Evolutionary conservation across 2,329 filamentous ascomycete genomes (phyloP).

Genomic region (Cladorrhinum sp.): DNA sequence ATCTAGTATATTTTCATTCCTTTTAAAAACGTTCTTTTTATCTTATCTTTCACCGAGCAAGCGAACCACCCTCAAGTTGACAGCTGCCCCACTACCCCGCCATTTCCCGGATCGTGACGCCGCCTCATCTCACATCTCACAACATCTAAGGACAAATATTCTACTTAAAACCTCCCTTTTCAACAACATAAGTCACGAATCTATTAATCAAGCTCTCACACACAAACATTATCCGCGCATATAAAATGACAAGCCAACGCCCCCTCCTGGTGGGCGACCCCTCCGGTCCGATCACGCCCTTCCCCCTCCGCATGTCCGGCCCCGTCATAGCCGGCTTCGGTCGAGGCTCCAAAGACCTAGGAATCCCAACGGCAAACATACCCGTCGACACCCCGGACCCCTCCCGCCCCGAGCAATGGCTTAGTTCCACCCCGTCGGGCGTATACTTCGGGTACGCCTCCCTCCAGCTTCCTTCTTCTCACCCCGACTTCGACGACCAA

Average conservation of each 20-base stretch:
- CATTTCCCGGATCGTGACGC: slow-evolving; percentile 12
- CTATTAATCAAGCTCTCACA: too few species aligned
- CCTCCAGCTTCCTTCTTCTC: slow-evolving; percentile 55
- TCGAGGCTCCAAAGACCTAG: slow-evolving; percentile 91
- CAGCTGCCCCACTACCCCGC: slow-evolving; percentile 17
- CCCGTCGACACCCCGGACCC: slow-evolving; percentile 53
- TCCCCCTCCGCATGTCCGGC: slow-evolving; percentile 78
- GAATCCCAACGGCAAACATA: slow-evolving; percentile 95
- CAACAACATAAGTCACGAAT: too few species aligned
- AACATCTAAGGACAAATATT: too few species aligned
- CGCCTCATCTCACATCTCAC: not conserved
- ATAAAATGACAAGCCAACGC: slow-evolving; percentile 38
- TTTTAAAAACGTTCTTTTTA: slow-evolving; percentile 2
- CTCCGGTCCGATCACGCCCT: slow-evolving; percentile 71
- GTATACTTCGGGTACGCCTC: slow-evolving; percentile 94
- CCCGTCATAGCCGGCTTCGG: slow-evolving; percentile 91
- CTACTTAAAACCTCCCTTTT: too few species aligned
- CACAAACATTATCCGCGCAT: not conserved
- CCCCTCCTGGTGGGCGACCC: slow-evolving; percentile 71
- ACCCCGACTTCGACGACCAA: slow-evolving; percentile 45
- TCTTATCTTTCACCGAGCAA: slow-evolving; percentile 13
- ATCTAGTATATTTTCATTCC: too few species aligned
- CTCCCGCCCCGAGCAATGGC: slow-evolving; percentile 55
- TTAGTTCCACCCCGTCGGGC: slow-evolving; percentile 65
- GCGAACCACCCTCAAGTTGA: not conserved